Base-by-base conservation (phyloP, 176 grass and related monocot species). In the Bromus sterilis region DNA sequence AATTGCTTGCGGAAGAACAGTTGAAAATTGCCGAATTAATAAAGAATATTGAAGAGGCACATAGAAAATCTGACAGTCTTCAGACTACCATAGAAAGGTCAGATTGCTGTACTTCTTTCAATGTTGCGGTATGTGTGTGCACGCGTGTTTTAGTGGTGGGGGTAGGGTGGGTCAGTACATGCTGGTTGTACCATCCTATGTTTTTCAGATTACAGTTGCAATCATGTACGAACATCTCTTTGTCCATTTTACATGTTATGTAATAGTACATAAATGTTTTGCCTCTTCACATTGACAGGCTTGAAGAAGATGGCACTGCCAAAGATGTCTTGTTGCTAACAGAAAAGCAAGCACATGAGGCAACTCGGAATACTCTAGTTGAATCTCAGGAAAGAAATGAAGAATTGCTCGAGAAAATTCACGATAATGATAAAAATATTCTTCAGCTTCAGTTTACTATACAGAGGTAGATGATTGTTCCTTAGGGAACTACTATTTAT, bases 401-500 rank as follows among this genome's bases (percentile, higher is more conserved):
- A 65, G 88, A 89, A 64, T 65, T 89, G 29, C 44, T 86, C 21
- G 40, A 48, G 42, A 89, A 86, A 89, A 82, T 78, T 78, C 78
- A 89, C 8, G 78, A 89, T 65, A 69, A 65, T 82, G 88, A 86
- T 74, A 89, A 86, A 82, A 34, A 77, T 64, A 89, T 86, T 77
- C 88, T 89, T 78, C 78, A 89, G 78, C 88, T 89, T 74, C 79
- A 89, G 74, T 86, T 89, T 82, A 86, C 78, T 66, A 82, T 89
- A 82, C 83, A 89, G 56, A 89, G 88, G 88, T 89, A 35, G 23
- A 72, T 73, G 41, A 56, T 56, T 43, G 42, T 82, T 77, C 62
- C 53, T 81, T 77, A 77, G 64, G 66, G 15, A 25, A 64, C 41
- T 34, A 71, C 43, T 23, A 74, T 66, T 62, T 84, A 40, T 39